Percentiles rank a stretch among this genome's conserved stretches.
Conservation (phyloP, 371 early-diverging fungal genomes). For the Mucor circinelloides region DNA sequence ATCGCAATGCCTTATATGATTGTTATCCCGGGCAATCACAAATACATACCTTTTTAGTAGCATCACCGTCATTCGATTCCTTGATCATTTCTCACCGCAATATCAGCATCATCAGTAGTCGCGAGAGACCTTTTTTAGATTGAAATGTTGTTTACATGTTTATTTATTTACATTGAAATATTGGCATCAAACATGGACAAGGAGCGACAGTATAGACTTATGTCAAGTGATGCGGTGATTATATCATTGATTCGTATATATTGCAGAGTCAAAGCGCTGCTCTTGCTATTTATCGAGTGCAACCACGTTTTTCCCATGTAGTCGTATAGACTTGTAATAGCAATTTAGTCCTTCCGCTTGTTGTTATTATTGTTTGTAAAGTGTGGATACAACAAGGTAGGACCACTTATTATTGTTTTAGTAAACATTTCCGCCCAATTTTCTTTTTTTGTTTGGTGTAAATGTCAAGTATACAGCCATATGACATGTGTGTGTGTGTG, state of each 20-base stretch:
- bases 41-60: not conserved
- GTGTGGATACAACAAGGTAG: not conserved
- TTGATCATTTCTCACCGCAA: not conserved
- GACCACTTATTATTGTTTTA: not conserved
- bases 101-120: not conserved
- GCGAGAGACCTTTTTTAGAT: not conserved
- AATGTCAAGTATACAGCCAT: conserved; percentile 3
- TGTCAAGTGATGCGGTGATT: not conserved
- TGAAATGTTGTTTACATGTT: conserved; percentile 1
- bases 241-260: not conserved
- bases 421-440: not conserved
- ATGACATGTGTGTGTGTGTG: not conserved
- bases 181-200: not conserved
- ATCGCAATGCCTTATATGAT: not conserved
- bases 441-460: not conserved
- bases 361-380: not conserved
- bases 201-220: not conserved
- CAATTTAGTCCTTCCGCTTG: not conserved
- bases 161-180: not conserved
- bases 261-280: not conserved
- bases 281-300: not conserved
- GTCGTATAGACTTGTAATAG: not conserved
- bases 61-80: not conserved
- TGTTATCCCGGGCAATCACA: not conserved
- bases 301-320: not conserved